These are phyloP conservation scores for Emydomyces testavorans DNA, from an alignment of 2,329 filamentous ascomycete species.

Conservation along the genomic window DNA sequence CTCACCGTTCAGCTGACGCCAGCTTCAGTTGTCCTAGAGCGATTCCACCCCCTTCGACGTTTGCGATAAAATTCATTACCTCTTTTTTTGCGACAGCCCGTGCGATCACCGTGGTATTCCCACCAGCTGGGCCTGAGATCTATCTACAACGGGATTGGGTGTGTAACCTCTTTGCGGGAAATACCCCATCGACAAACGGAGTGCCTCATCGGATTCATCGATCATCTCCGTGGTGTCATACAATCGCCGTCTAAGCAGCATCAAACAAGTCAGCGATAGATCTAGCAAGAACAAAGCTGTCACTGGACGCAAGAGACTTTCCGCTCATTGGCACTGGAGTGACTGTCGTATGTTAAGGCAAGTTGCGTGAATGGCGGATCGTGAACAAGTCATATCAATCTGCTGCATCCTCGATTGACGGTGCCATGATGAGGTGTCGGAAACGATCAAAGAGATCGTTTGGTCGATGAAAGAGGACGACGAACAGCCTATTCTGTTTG, in stretches of 20 bases:
- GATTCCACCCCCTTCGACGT: background rate
- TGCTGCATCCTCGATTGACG: conserved; percentile 6
- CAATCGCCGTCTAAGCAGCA: background rate
- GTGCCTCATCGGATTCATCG: background rate
- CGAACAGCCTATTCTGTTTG: conserved; percentile 7
- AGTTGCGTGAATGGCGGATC: conserved; percentile 9
- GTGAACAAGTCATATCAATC: conserved; percentile 10
- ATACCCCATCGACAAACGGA: background rate
- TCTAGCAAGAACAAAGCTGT: background rate
- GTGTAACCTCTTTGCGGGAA: background rate
- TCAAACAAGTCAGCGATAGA: background rate
- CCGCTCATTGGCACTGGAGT: background rate
- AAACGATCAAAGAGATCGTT: conserved; percentile 35
- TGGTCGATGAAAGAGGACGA: conserved; percentile 23
- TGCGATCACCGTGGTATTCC: background rate
- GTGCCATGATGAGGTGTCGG: conserved; percentile 36
- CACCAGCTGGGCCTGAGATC: background rate
- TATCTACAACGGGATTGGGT: background rate
- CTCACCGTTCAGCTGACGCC: background rate
- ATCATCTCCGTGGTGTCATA: conserved; percentile 2
- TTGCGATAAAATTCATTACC: background rate
- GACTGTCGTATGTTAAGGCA: conserved; percentile 2
- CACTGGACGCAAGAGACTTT: background rate
- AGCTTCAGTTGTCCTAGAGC: background rate
- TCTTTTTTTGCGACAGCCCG: background rate